Conservation (phyloP, 2,329 filamentous ascomycete species). For the Aspergillus eucalypticola region DNA sequence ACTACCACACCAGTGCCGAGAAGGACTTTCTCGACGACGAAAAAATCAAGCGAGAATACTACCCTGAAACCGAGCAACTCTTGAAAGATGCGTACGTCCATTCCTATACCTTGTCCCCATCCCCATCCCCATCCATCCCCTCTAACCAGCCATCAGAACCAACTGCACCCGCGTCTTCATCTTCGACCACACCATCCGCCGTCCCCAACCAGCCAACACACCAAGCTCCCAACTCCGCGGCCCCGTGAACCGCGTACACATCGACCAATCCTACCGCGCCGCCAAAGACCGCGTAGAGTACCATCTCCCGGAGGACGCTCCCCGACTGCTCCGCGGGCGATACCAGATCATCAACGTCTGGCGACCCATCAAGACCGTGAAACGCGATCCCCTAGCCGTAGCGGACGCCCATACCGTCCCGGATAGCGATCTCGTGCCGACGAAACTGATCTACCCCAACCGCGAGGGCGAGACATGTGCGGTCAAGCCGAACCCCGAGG, state of each 20-base stretch:
- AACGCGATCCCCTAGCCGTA: constrained; percentile 57
- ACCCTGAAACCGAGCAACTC: constrained; percentile 50
- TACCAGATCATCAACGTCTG: constrained; percentile 56
- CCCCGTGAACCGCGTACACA: constrained; percentile 54
- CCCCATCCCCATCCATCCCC: too few species aligned
- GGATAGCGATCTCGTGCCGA: constrained; percentile 53
- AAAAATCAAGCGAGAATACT: constrained; percentile 45
- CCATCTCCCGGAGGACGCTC: constrained; percentile 48
- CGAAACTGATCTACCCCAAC: constrained; percentile 54
- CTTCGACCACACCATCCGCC: constrained; percentile 54
- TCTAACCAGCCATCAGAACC: too few species aligned
- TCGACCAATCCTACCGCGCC: constrained; percentile 52
- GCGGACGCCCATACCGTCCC: constrained; percentile 53
- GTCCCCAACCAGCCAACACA: constrained; percentile 34
- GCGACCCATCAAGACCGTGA: constrained; percentile 53
- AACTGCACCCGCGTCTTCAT: constrained; percentile 41
- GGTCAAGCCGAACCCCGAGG: constrained; percentile 44
- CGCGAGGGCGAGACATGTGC: constrained; percentile 53
- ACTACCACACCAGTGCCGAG: constrained; percentile 42
- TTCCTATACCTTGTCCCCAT: not conserved
- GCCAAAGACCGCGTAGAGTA: constrained; percentile 45
- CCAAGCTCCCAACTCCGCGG: constrained; percentile 40
- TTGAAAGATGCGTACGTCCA: constrained; percentile 42
- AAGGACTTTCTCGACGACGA: constrained; percentile 46
- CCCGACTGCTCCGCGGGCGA: constrained; percentile 45